These are phyloP conservation scores for Kappamyces sp. DNA, from an alignment of 192 early-diverging fungal species.

Conservation along the genomic window DNA sequence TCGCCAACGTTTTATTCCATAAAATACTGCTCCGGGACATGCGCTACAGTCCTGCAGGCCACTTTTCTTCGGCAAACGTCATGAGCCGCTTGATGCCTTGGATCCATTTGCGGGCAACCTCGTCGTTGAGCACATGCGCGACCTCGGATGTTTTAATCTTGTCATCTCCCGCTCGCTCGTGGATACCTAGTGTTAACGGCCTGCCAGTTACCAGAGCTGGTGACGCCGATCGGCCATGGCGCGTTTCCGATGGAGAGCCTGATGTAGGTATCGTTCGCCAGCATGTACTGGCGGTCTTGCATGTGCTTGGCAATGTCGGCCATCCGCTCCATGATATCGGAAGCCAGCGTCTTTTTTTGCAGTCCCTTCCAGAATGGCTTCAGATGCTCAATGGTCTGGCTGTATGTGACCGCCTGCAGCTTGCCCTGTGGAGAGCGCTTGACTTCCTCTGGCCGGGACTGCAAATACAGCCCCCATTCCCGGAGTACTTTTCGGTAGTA, in stretches of 20 bases:
- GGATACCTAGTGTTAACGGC: conserved; percentile 62
- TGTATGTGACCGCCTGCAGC: conserved; percentile 69
- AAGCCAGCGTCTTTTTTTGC: conserved; percentile 64
- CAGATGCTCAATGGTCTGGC: conserved; percentile 82
- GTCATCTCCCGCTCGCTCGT: conserved; percentile 93
- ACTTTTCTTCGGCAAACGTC: conserved; percentile 89
- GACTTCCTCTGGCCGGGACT: conserved; percentile 69
- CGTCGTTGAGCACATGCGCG: conserved; percentile 96
- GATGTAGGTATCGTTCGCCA: conserved; percentile 90
- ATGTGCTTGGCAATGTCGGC: conserved; percentile 84
- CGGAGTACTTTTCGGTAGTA: conserved; percentile 80
- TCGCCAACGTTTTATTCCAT: too few species aligned
- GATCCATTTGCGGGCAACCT: conserved; percentile 97
- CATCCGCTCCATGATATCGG: conserved; percentile 84
- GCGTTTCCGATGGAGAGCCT: conserved; percentile 94
- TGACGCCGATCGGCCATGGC: conserved; percentile 97
- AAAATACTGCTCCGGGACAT: too few species aligned
- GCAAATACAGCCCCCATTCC: conserved; percentile 82
- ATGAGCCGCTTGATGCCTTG: conserved; percentile 94
- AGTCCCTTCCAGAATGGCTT: conserved; percentile 86
- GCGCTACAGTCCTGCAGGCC: conserved; percentile 58
- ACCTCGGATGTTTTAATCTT: conserved; percentile 94
- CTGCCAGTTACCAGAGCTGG: conserved; percentile 73
- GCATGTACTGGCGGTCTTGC: conserved; percentile 82
- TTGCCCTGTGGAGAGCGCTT: conserved; percentile 78